Base-by-base conservation (phyloP, 345 rosid genomes). In the Durio zibethinus region DNA sequence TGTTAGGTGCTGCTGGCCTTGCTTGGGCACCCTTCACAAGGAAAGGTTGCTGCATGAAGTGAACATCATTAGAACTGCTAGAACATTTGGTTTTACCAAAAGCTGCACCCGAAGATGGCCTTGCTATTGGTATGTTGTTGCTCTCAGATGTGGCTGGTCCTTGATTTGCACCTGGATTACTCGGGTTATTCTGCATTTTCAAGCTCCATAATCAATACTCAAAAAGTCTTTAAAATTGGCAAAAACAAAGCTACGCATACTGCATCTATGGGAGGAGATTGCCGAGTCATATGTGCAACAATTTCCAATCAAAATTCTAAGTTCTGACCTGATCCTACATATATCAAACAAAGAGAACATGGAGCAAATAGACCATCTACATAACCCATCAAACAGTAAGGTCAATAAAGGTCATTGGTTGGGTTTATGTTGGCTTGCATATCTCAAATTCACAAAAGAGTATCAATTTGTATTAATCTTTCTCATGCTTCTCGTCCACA, bases 121-220 rank as follows among this genome's bases (percentile, higher is more conserved):
- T 80, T 60, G 74, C 79, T 45, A 81, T 18, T 4, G 87, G 85
- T 33, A 72, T 80, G 72, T 83, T 83, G 80, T 85, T 85, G 83
- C 90, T 88, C 82, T 88, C 97, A 53, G 89, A 85, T 54, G 89
- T 87, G 56, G 84, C 86, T 42, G 85, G 85, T 25, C 56, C 38
- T 47, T 36, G 69, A 69, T 38, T 69, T 27, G 56, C 73, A 4
- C 7, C 57, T 4, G 15, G 38, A 47, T 69, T 27, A 69, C 48
- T 27, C 2, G 57, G 16, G 38, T 43, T 20, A 73, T 77, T 88
- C 97, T 94, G 92, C 76, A 80, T 10, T 50, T 78, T 66, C 45
- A 76, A 79, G 56, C 66, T n/a, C 23, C 43, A 47, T 10, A 31
- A 68, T 81, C 38, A 81, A 42, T 43, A 68, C 62, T 4, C 40